Conservation (phyloP, 164 flowering plant species). For the Taxillus chinensis region DNA sequence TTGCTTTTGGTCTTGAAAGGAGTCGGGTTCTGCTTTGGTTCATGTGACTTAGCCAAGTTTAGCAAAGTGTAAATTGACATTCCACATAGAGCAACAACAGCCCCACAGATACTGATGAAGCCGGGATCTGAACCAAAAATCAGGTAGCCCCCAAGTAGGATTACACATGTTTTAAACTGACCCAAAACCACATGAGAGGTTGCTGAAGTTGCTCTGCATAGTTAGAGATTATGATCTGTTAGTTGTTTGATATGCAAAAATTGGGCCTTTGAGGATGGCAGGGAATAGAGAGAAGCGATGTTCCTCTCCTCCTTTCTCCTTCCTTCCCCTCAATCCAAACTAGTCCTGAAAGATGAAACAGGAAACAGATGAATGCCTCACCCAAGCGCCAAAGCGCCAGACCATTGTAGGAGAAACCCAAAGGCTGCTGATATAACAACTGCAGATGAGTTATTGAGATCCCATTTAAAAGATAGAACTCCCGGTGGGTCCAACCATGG, state of each 20-base stretch:
- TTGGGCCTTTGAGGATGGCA: too few species aligned
- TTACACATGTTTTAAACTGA: constrained; percentile 79
- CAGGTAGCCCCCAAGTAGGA: constrained; percentile 60
- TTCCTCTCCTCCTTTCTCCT: too few species aligned
- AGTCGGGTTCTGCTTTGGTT: constrained; percentile 19
- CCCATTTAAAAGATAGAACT: constrained; percentile 56
- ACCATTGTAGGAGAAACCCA: constrained; percentile 82
- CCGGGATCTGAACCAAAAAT: constrained; percentile 72
- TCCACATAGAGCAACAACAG: constrained; percentile 57
- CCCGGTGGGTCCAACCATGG: constrained; percentile 91
- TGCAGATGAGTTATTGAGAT: constrained; percentile 38
- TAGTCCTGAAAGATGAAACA: background rate
- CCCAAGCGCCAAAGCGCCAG: constrained; percentile 94
- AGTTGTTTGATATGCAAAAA: too few species aligned
- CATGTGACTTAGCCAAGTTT: constrained; percentile 31
- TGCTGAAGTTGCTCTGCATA: constrained; percentile 78
- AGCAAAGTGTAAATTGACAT: constrained; percentile 65
- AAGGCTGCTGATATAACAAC: constrained; percentile 53
- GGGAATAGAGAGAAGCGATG: too few species aligned
- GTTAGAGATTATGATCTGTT: too few species aligned
- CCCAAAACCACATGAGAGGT: constrained; percentile 80
- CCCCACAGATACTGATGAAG: constrained; percentile 55
- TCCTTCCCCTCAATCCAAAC: too few species aligned
- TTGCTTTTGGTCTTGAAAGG: constrained; percentile 22
- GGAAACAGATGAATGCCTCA: constrained; percentile 16